Conservation (phyloP, 345 rosid genomes). For the Abelmoschus esculentus region DNA sequence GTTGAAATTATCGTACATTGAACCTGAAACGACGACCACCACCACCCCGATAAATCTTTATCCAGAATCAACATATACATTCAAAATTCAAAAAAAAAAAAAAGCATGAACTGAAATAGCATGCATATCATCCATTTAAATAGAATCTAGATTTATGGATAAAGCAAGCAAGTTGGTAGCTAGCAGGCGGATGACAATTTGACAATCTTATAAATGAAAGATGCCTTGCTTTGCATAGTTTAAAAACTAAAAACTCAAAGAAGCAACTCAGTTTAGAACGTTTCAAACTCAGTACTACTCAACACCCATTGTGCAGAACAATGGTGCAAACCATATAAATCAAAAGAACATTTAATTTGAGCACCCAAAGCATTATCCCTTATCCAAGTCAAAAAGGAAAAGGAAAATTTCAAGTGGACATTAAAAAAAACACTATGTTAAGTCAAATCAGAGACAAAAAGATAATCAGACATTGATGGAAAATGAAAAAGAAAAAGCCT, state of each 20-base stretch:
- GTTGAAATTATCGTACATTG: conserved; percentile 20
- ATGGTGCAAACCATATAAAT: not conserved
- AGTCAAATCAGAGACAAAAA: not conserved
- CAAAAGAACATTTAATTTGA: not conserved
- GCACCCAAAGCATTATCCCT: not conserved
- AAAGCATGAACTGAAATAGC: not conserved
- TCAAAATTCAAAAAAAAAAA: conserved; percentile 10
- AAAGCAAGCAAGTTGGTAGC: not conserved
- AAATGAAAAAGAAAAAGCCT: no score
- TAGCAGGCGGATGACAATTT: not conserved
- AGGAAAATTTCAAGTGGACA: no score
- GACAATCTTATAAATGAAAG: not conserved
- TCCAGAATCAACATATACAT: conserved; percentile 13
- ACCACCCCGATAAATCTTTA: conserved; percentile 21
- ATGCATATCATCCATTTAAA: not conserved
- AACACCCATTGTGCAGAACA: not conserved
- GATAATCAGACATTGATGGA: not conserved
- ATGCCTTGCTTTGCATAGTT: not conserved
- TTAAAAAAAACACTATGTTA: no score
- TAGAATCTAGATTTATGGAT: not conserved
- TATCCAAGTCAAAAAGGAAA: not conserved
- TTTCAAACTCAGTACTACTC: not conserved
- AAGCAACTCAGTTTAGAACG: conserved; percentile 2
- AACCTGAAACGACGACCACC: conserved; percentile 33
- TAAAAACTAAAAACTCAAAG: not conserved